Base-by-base conservation (phyloP, 1,284 basidiomycete species). In the Cryptococcus sp. region DNA sequence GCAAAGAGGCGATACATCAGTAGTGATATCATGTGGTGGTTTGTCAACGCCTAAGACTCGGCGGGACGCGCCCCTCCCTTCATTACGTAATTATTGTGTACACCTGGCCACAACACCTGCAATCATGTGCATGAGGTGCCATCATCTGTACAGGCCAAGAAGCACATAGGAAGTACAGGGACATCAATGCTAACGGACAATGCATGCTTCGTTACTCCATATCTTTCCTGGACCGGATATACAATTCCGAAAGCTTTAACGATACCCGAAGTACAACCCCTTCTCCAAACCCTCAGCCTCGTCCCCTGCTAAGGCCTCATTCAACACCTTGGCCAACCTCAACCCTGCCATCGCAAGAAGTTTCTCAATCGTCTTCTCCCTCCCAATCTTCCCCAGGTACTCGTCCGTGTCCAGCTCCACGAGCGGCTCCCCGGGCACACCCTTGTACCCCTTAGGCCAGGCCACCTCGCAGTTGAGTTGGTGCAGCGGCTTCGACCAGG, bases 381-480 rank as follows among this genome's bases (percentile, higher is more conserved):
- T 76, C 53, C 79, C 78, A 62, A 94, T 84, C 23, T 77, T 77
- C 1, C 87, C 90, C 1, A 86, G 78, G 68, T 96, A 96, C 61
- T 85, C 80, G 0, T 88, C 85, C 21, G 88, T 91, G 73, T 94
- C 88, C n/a, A 96, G 82, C 75, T 95, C 88, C 36, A 89, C 81
- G 57, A 84, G 80, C 0, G 76, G 68, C 40, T 70, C 65, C 1
- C 70, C 69, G 15, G 64, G 59, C 8, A 48, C 45, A 15, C 73
- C 75, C 3, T 61, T 66, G 52, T 73, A 76, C 20, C 80, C 86
- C 57, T 78, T 76, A 0, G 87, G 91, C 87, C 86, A 95, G 1
- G 88, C 82, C 56, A 89, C 73, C 13, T 84, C 82, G 77, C 90
- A 93, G 77, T 91, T 89, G 58, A 91, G 81, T 49, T 79, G 68